Percentiles rank a stretch among this genome's conserved stretches.
Evolutionary conservation across 2,329 filamentous ascomycete species (phyloP).

Genomic region (Lasiodiplodia sp.): DNA sequence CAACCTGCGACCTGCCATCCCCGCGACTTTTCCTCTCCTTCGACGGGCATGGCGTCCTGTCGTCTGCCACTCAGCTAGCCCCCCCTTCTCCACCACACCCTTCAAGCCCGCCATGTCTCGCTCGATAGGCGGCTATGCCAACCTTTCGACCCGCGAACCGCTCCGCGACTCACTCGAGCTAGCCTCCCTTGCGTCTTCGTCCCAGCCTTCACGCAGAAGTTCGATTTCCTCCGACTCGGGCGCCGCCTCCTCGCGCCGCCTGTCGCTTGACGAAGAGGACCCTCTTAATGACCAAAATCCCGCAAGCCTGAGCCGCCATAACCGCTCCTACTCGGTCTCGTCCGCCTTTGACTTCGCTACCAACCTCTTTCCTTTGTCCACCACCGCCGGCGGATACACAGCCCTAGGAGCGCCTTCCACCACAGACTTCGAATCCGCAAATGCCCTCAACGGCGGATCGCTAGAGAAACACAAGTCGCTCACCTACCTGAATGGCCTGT

Average conservation of each 20-base stretch:
- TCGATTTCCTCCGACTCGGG: constrained; percentile 82
- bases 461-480: constrained; percentile 95
- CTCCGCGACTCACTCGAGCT: constrained; percentile 94
- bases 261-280: constrained; percentile 88
- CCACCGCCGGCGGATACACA: constrained; percentile 79
- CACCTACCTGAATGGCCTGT: constrained; percentile 92
- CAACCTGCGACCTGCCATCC: constrained; percentile 13
- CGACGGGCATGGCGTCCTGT: constrained; percentile 23
- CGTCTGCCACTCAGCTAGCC: constrained; percentile 23
- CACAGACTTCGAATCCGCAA: constrained; percentile 58
- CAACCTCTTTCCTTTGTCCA: constrained; percentile 89
- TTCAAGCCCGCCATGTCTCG: constrained; percentile 44
- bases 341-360: constrained; percentile 96
- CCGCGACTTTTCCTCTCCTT: constrained; percentile 10
- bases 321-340: constrained; percentile 84
- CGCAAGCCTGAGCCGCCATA: constrained; percentile 59
- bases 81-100: constrained; percentile 4
- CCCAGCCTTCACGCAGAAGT: constrained; percentile 68
- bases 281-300: constrained; percentile 68
- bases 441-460: constrained; percentile 73
- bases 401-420: constrained; percentile 80
- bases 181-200: constrained; percentile 89
- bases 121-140: constrained; percentile 38
- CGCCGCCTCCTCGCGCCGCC: constrained; percentile 86
- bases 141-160: constrained; percentile 41